Percentiles rank a stretch among this genome's conserved stretches.
Conservation (phyloP, 1,139 yeast species). For the Saccharomyces hybrid region DNA sequence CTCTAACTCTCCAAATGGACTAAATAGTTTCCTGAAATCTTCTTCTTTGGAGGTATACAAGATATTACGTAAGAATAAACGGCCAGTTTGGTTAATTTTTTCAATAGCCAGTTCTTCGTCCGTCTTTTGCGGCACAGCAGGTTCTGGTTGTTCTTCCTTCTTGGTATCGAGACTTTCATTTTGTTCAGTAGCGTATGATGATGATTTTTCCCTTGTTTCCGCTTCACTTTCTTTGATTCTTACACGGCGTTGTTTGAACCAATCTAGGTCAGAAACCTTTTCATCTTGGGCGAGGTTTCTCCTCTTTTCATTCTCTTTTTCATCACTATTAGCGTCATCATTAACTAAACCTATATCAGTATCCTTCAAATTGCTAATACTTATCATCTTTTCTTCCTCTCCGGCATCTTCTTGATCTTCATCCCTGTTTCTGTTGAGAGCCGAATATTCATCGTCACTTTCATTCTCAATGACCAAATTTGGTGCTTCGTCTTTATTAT, state of each 20-base stretch:
- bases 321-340: conserved; percentile 17
- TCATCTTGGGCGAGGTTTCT: conserved; percentile 40
- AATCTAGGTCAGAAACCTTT: conserved; percentile 70
- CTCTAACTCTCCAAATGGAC: conserved; percentile 47
- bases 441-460: conserved; percentile 65
- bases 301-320: background rate
- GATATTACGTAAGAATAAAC: conserved; percentile 83
- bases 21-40: conserved; percentile 53
- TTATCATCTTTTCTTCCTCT: conserved; percentile 30
- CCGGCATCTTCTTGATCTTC: conserved; percentile 31
- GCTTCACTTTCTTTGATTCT: conserved; percentile 53
- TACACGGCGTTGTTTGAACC: conserved; percentile 74
- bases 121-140: conserved; percentile 21
- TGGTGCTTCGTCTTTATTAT: conserved; percentile 23
- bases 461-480: conserved; percentile 38
- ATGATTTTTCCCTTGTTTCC: conserved; percentile 16
- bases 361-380: conserved; percentile 18
- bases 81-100: conserved; percentile 61
- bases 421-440: conserved; percentile 35
- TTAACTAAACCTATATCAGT: conserved; percentile 11
- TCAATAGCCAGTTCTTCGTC: conserved; percentile 42
- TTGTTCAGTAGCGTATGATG: conserved; percentile 11
- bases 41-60: conserved; percentile 72
- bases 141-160: conserved; percentile 7
- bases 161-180: conserved; percentile 4